Conservation (phyloP, 257 asterid genomes). For the Coffea eugenioides region DNA sequence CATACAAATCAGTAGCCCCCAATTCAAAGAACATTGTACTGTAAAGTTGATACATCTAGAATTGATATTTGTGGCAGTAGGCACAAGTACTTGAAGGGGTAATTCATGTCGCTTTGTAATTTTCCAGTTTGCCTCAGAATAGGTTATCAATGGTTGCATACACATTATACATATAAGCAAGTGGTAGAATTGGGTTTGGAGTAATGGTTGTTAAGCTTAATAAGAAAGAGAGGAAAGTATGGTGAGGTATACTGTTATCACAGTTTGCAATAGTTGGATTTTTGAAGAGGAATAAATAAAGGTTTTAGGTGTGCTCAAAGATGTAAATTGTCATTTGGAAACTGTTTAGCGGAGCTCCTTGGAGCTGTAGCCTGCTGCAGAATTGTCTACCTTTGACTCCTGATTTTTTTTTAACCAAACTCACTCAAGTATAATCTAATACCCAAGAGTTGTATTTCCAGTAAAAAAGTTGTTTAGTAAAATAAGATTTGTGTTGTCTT, state of each 20-base stretch:
- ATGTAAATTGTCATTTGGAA: no score
- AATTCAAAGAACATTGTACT: not conserved
- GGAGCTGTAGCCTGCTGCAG: no score
- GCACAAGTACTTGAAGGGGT: not conserved
- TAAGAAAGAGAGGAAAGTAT: conserved; percentile 5
- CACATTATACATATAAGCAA: not conserved
- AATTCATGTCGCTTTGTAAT: not conserved
- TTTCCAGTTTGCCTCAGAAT: not conserved
- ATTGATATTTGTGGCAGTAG: not conserved
- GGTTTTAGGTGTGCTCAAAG: no score
- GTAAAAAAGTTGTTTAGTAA: no score
- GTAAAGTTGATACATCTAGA: no score
- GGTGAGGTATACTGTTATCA: not conserved
- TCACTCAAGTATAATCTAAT: no score
- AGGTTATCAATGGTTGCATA: not conserved
- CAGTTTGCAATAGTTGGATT: no score
- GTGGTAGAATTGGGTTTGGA: not conserved
- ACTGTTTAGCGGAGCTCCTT: not conserved
- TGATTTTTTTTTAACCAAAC: no score
- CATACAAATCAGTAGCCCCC: not conserved
- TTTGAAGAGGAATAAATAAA: not conserved
- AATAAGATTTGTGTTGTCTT: no score
- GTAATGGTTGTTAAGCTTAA: not conserved
- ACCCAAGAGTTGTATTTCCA: no score
- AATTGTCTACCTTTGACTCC: no score